Base-by-base conservation (phyloP, 345 rosid genomes). In the Draba incana region DNA sequence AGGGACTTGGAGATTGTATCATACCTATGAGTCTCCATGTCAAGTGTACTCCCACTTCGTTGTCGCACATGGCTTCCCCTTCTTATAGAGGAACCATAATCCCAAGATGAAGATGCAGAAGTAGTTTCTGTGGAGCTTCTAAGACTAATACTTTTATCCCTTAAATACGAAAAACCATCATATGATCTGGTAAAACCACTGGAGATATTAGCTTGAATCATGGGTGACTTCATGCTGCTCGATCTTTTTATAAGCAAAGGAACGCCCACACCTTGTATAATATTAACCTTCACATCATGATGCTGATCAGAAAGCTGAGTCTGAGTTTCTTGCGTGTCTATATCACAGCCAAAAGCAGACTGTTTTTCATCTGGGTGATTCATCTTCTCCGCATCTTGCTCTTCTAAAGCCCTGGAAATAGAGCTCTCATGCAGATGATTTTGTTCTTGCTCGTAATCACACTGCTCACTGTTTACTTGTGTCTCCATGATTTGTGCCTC, bases 91-190 rank as follows among this genome's bases (percentile, higher is more conserved):
- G 93, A 86, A 78, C 85, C 74, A 25, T 79, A 79, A 83, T 94
- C 98, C 71, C 81, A 68, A 66, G 97, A 91, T 61, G 99, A 91
- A 47, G 98, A 86, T 71, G 90, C 81, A 30, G 99, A 94, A 16
- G 70, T 72, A 77, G 90, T 94, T 57, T 93, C 93, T 23, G 81
- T 64, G 60, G 93, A 94, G 87, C 93, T 91, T 87, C 92, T 86
- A 55, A 86, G 81, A 79, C 92, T 84, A 78, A 77, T 83, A 62
- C 83, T 71, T 77, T 79, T 80, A 55, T 85, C 85, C 77, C 96
- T 84, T 64, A 82, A 74, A 70, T 79, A 91, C 57, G 90, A 84
- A 57, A 86, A 77, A 39, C 89, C 93, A 75, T 91, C 95, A 54
- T 78, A 85, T 45, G 88, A 76, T 70, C 84, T 74, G 61, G 84